These are phyloP conservation scores for Daldinia bambusicola DNA, from an alignment of 495 filamentous ascomycete genomes.

Conservation along the genomic window DNA sequence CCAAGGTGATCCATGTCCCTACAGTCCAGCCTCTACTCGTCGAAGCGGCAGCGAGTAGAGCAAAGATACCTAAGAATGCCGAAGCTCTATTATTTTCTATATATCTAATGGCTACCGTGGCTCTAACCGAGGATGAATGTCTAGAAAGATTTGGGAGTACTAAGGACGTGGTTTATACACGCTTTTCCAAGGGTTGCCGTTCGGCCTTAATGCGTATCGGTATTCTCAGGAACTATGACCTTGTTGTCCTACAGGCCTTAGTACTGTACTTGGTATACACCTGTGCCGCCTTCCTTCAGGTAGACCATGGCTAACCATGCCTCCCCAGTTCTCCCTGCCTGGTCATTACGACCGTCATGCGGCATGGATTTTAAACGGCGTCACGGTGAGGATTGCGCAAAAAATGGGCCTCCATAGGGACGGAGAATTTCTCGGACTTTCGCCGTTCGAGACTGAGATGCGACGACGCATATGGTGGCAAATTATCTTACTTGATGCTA, in stretches of 20 bases:
- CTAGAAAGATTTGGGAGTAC: slow-evolving; percentile 57
- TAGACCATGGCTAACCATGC: slow-evolving; percentile 8
- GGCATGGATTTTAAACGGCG: slow-evolving; percentile 63
- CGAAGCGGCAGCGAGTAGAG: slow-evolving; percentile 53
- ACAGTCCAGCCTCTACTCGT: slow-evolving; percentile 65
- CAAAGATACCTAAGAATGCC: slow-evolving; percentile 57
- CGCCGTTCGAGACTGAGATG: slow-evolving; percentile 73
- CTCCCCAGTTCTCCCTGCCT: slow-evolving; percentile 57
- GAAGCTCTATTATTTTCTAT: slow-evolving; percentile 65
- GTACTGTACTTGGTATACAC: slow-evolving; percentile 62
- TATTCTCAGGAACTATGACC: slow-evolving; percentile 63
- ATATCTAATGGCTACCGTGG: slow-evolving; percentile 60
- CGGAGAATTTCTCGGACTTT: slow-evolving; percentile 71
- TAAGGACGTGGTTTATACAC: slow-evolving; percentile 53
- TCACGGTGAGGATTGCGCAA: slow-evolving; percentile 73
- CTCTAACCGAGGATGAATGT: slow-evolving; percentile 63
- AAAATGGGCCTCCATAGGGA: slow-evolving; percentile 79
- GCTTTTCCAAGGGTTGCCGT: slow-evolving; percentile 58
- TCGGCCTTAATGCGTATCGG: slow-evolving; percentile 59
- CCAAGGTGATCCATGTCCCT: slow-evolving; percentile 76
- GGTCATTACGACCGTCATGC: slow-evolving; percentile 62
- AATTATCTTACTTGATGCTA: slow-evolving; percentile 72
- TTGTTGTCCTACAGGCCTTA: slow-evolving; percentile 64
- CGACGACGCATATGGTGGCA: slow-evolving; percentile 79
- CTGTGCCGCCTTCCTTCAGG: neutral